phyloP scores from a whole-genome alignment of 2,329 filamentous ascomycete genomes.

The Aspergillus pseudoterreus region DNA sequence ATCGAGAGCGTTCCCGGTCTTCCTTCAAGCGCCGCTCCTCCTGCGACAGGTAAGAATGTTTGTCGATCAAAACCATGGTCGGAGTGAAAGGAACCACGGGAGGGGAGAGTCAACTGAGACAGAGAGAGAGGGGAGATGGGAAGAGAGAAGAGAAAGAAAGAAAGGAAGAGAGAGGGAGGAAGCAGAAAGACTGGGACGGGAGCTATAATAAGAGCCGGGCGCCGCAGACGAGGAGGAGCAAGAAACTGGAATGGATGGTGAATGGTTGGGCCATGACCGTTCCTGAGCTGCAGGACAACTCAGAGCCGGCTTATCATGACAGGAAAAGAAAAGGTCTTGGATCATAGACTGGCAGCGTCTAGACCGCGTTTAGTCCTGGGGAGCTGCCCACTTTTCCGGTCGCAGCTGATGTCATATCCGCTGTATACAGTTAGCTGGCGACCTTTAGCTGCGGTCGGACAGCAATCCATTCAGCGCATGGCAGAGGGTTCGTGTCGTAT shows the following conservation, averaged over 20 bases:
- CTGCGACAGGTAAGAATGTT: slow-evolving; percentile 79
- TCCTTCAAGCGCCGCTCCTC: slow-evolving; percentile 88
- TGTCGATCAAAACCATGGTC: slow-evolving; percentile 83
- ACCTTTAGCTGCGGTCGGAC: neutral
- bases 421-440: neutral
- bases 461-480: neutral
- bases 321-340: neutral
- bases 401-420: neutral
- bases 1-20: slow-evolving; percentile 76
- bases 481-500: too few relatives aligned
- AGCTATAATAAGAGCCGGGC: neutral
- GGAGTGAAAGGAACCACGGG: neutral
- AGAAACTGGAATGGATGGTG: slow-evolving; percentile 3
- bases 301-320: slow-evolving; percentile 4
- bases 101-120: neutral
- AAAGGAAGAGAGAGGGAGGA: neutral
- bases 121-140: neutral
- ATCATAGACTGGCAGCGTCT: neutral
- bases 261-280: neutral
- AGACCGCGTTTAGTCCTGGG: neutral
- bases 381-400: neutral
- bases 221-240: neutral
- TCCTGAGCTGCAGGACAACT: slow-evolving; percentile 5
- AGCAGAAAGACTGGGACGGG: neutral
- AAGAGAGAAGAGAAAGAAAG: slow-evolving; percentile 1